Base-by-base conservation (phyloP, 1,284 basidiomycete genomes). In the Ganoderma multipileum region DNA sequence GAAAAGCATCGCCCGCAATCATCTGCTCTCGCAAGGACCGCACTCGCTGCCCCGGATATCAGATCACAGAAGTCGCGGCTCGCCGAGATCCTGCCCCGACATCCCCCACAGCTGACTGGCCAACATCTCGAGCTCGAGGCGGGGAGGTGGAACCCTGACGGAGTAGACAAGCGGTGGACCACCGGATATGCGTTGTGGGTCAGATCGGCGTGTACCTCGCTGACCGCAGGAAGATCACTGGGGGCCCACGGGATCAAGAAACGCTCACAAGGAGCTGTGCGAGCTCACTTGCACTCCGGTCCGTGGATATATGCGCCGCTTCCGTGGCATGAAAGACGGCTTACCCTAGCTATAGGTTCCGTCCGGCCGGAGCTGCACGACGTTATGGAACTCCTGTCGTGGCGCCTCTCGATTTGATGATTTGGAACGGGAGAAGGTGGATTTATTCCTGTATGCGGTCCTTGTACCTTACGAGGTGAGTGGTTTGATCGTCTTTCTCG, bases 381-480 rank as follows among this genome's bases (percentile, higher is more conserved):
- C 7, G 18, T 68, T n/a, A 66, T 76, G 30, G 57, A 58, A 47
- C 54, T 70, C 3, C 75, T 72, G 6, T 8, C 63, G 2, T 33
- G 71, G 20, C 71, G 76, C 18, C 58, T 38, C 4, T 64, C 71
- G 20, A 65, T 76, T 0, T 76, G 12, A 65, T 72, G 20, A 65
- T 76, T 0, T 76, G 12, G 59, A 62, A 14, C 57, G 52, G 3
- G 63, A 36, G 7, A n/a, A n/a, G 26, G 69, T 71, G 20, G 77
- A 78, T 64, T n/a, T 75, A 55, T 77, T 75, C 59, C 73, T 72
- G 55, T 71, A 71, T n/a, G 74, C 72, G 28, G 75, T 76, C 65
- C 76, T 76, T 54, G 65, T 77, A 57, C 75, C 76, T 73, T n/a
- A n/a, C n/a, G n/a, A n/a, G 52, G 76, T 78, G 60, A 36, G 74